phyloP scores from a whole-genome alignment of 1,284 basidiomycete genomes.

The Rhodotorula glutinis region DNA sequence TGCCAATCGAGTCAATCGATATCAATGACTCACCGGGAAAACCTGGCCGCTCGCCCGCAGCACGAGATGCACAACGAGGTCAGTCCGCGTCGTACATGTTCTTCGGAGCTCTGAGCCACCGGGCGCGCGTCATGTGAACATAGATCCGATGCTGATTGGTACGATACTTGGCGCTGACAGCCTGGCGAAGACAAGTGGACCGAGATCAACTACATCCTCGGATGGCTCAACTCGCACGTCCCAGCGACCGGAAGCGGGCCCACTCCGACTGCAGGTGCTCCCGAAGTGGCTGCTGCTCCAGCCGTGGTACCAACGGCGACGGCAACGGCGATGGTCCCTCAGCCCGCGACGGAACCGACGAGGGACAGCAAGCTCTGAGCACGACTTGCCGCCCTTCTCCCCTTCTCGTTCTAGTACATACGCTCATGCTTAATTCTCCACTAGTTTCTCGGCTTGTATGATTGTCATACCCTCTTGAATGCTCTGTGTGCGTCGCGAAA shows the following conservation, averaged over 20 bases:
- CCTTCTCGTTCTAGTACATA: no score
- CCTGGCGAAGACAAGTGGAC: conserved; percentile 33
- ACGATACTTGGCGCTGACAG: background rate
- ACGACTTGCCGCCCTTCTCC: no score
- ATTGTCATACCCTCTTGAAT: no score
- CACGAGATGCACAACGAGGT: conserved; percentile 43
- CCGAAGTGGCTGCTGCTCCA: background rate
- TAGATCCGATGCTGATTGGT: no score
- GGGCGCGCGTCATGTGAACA: no score
- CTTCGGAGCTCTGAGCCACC: no score
- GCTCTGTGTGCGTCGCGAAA: no score
- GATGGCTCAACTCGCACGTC: conserved; percentile 29
- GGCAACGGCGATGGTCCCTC: background rate
- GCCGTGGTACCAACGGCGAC: background rate
- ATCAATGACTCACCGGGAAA: background rate
- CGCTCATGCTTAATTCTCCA: no score
- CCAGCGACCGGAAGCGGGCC: background rate
- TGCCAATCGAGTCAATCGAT: background rate
- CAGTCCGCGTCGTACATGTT: background rate
- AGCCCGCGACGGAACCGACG: background rate
- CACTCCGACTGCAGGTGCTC: background rate
- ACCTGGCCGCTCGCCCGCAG: background rate
- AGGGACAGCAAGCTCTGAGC: background rate
- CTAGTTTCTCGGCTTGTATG: background rate
- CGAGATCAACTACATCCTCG: conserved; percentile 24